A percentile compares a stretch with the other conserved stretches of the same genome.
phyloP scores from a whole-genome alignment of 2,329 filamentous ascomycete genomes.

The Colletotrichum chrysophilum region DNA sequence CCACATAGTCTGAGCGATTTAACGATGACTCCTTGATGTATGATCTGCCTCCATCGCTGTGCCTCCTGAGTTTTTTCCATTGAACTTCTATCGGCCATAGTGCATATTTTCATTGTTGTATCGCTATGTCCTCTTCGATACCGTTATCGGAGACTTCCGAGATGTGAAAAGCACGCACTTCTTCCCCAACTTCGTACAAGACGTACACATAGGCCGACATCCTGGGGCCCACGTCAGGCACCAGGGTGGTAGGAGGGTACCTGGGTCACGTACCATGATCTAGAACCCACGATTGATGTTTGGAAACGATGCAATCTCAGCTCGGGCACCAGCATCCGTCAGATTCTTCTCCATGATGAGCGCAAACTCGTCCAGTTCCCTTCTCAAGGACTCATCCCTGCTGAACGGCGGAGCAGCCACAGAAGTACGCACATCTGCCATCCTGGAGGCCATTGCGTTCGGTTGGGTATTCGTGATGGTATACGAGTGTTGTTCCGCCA shows the following conservation, averaged over 20 bases:
- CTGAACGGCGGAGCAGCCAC: not conserved
- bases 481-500: not conserved
- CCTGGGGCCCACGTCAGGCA: not conserved
- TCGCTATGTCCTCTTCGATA: not conserved
- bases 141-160: not conserved
- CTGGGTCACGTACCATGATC: not conserved
- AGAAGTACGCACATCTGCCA: not conserved
- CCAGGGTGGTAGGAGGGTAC: not conserved
- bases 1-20: not conserved
- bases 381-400: not conserved
- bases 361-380: not conserved
- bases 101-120: not conserved
- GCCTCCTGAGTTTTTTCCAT: not conserved
- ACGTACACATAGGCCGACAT: not conserved
- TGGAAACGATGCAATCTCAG: not conserved
- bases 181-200: not conserved
- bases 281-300: not conserved
- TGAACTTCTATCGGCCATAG: not conserved
- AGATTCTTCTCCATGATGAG: not conserved
- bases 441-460: not conserved
- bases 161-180: not conserved
- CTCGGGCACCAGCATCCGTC: not conserved
- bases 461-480: not conserved
- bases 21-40: not conserved
- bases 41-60: not conserved